Conservation (phyloP, 306 rosid genomes). For the Rosa rugosa region DNA sequence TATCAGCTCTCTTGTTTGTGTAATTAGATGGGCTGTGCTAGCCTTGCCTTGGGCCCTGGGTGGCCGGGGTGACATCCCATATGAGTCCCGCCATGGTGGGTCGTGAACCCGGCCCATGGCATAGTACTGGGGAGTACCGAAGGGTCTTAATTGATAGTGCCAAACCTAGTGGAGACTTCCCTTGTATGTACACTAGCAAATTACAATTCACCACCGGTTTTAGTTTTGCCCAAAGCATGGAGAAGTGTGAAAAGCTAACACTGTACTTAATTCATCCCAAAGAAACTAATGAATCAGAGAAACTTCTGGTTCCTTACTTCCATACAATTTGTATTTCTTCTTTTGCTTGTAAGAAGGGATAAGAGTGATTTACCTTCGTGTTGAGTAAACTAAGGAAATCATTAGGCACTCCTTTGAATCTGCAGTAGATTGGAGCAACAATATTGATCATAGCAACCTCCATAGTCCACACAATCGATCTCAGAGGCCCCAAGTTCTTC, state of each 20-base stretch:
- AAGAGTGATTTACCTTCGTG: conserved; percentile 39
- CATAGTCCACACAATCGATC: conserved; percentile 54
- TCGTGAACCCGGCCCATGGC: no score
- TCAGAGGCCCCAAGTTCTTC: conserved; percentile 61
- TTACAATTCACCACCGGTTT: neutral
- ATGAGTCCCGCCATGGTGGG: no score
- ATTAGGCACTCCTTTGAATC: conserved; percentile 49
- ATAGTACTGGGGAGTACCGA: no score
- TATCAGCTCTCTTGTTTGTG: no score
- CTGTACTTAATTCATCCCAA: neutral
- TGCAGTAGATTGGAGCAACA: conserved; percentile 59
- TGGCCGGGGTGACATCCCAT: no score
- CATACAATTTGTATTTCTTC: no score
- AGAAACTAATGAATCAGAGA: neutral
- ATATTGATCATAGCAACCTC: conserved; percentile 51
- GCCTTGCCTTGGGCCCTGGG: no score
- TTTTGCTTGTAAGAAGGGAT: neutral
- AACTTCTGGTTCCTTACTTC: neutral
- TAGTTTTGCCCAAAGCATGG: neutral
- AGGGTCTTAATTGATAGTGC: no score
- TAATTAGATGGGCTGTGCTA: no score
- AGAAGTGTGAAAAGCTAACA: no score
- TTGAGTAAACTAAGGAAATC: conserved; percentile 61
- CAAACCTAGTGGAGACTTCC: no score
- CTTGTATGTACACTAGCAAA: no score